Evolutionary conservation across 2,329 filamentous ascomycete genomes (phyloP), one percentile per base, ranked within the genome.

Genomic region (Huntiella omanensis): DNA sequence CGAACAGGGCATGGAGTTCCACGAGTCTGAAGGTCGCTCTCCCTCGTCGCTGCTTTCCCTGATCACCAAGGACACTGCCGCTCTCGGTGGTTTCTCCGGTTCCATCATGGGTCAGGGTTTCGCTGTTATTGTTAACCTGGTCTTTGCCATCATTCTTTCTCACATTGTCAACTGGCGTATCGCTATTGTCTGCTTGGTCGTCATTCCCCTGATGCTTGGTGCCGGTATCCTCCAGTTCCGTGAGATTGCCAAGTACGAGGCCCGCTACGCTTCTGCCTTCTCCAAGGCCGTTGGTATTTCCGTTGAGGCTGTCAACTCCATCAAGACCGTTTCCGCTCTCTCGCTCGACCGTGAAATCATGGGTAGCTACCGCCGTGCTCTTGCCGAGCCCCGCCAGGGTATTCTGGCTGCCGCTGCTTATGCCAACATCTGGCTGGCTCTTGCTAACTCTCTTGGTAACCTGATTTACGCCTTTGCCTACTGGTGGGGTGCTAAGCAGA

Each of bases 151-250:
- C 46, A 71, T 80, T 28, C 56, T 85, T 7, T 75, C 79, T 0
- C 77, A 82, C 51, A 73, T 83, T 39, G 66, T 86, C 40, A 77
- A 77, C 2, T 86, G 81, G 82, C 80, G 75, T 55, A 83, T 86
- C 50, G 80, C 80, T 0, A 60, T 86, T 11, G 80, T 86, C 3
- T 79, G 78, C 46, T 64, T 86, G 4, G 70, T 79, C 0, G 67
- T 74, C 6, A 73, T 85, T 0, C 82, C 81, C 0, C 60, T 85
- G 7, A 69, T 84, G 4, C 65, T 86, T 0, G 75, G 75, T 1
- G 70, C 78, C 0, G 80, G 81, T 0, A 69, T 81, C 51, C 74
- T 85, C 71, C 72, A 81, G 52, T 65, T 85, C 12, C 68, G 68
- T 1, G 68, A 76, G 3, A 67, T 82, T 1, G 68, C 72, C 2